Percentiles rank a stretch among this genome's conserved stretches.
Evolutionary conservation across 2,329 filamentous ascomycete species (phyloP).

Genomic region (Venturia asperata): DNA sequence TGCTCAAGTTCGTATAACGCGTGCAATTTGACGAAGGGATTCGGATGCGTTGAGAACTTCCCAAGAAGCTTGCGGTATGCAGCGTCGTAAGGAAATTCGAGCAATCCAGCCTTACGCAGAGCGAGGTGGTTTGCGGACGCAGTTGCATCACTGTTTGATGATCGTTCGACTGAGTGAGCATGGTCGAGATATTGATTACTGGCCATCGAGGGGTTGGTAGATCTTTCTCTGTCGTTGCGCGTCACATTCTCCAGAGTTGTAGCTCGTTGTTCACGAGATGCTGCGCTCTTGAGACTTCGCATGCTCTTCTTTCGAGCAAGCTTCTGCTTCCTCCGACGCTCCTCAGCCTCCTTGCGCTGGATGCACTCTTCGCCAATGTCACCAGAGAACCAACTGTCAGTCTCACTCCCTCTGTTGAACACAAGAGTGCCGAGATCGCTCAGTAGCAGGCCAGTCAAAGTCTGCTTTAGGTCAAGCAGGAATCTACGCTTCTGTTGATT

Average conservation of each 20-base stretch:
- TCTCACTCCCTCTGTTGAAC: conserved; percentile 85
- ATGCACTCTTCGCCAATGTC: conserved; percentile 46
- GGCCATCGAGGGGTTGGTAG: conserved; percentile 36
- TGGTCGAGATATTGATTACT: conserved; percentile 37
- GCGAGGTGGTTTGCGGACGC: conserved; percentile 32
- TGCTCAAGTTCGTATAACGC: conserved; percentile 76
- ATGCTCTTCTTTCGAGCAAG: conserved; percentile 47
- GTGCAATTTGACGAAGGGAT: conserved; percentile 78
- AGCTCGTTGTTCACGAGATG: conserved; percentile 31
- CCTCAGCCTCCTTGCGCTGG: conserved; percentile 35
- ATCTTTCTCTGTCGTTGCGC: conserved; percentile 34
- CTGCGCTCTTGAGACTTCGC: conserved; percentile 49
- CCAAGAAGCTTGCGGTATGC: conserved; percentile 73
- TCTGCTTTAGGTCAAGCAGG: conserved; percentile 67
- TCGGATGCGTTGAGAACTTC: conserved; percentile 83
- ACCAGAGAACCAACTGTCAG: conserved; percentile 73
- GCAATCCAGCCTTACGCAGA: conserved; percentile 37
- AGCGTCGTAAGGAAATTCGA: conserved; percentile 70
- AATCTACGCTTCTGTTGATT: conserved; percentile 66
- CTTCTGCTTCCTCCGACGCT: conserved; percentile 33
- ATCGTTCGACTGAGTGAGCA: conserved; percentile 37
- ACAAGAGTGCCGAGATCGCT: conserved; percentile 85
- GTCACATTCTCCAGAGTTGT: conserved; percentile 38
- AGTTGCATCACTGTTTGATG: conserved; percentile 40
- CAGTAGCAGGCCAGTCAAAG: conserved; percentile 72